A percentile compares a stretch with the other conserved stretches of the same genome.
Evolutionary conservation across 192 early-diverging fungal species (phyloP).

Genomic region (Rhizophagus sp.): DNA sequence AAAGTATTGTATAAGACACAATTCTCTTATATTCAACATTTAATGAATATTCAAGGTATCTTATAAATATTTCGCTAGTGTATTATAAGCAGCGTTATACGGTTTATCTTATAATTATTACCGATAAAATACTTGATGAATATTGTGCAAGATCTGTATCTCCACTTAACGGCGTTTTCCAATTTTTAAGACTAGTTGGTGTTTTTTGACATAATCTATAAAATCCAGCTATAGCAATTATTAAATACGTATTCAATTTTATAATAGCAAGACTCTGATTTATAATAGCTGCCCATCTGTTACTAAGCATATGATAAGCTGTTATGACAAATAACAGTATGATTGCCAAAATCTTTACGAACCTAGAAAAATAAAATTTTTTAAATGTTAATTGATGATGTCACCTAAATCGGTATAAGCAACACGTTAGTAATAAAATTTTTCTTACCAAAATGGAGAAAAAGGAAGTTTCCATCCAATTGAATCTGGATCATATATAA

Average conservation of each 20-base stretch:
- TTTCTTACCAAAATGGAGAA: neutral
- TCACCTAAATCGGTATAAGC: too few species aligned
- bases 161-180: neutral
- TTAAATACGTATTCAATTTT: neutral
- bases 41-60: too few species aligned
- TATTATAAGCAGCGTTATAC: too few species aligned
- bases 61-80: too few species aligned
- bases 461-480: neutral
- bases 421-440: neutral
- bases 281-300: neutral
- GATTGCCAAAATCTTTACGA: neutral
- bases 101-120: neutral
- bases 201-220: neutral
- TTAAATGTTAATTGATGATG: too few species aligned
- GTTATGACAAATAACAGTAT: neutral
- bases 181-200: neutral
- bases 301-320: neutral
- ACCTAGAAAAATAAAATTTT: neutral
- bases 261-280: neutral
- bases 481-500: too few species aligned
- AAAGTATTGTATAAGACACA: too few species aligned
- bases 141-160: neutral
- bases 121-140: neutral
- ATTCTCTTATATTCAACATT: too few species aligned
- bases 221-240: neutral